Conservation (phyloP, 768 basidiomycete species). For the Mycena indigotica region DNA sequence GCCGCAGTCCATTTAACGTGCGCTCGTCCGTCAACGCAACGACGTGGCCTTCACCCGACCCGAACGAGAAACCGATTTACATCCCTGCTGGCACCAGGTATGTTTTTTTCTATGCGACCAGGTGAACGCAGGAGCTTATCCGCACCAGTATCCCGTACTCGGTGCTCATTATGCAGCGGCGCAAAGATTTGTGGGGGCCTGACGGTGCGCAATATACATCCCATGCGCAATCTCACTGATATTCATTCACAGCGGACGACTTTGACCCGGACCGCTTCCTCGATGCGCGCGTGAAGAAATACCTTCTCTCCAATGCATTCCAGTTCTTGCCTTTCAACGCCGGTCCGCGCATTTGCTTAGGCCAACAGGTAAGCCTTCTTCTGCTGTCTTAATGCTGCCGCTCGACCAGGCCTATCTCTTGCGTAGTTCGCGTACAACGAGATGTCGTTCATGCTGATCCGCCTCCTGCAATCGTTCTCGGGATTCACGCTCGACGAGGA, state of each 20-base stretch:
- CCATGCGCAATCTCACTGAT: no score
- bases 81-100: slow-evolving; percentile 35
- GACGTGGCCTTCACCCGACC: slow-evolving; percentile 31
- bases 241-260: slow-evolving; percentile 43
- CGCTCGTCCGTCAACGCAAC: slow-evolving; percentile 31
- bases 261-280: slow-evolving; percentile 59
- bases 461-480: slow-evolving; percentile 45
- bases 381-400: no score
- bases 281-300: slow-evolving; percentile 46
- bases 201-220: slow-evolving; percentile 31
- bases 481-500: slow-evolving; percentile 37
- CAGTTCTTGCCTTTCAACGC: slow-evolving; percentile 53
- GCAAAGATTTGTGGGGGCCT: slow-evolving; percentile 51
- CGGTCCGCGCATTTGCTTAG: slow-evolving; percentile 45
- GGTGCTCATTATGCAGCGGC: slow-evolving; percentile 37
- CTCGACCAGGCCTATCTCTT: no score
- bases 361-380: slow-evolving; percentile 33
- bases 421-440: slow-evolving; percentile 23
- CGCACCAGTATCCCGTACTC: slow-evolving; percentile 36
- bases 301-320: slow-evolving; percentile 48
- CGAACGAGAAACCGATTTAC: slow-evolving; percentile 35
- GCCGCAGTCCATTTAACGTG: slow-evolving; percentile 38
- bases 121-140: no score
- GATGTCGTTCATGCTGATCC: slow-evolving; percentile 28
- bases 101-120: slow-evolving; percentile 10